Percentiles rank a stretch among this genome's conserved stretches.
phyloP scores from a whole-genome alignment of 2,329 filamentous ascomycete species.

The Aspergillus latus region DNA sequence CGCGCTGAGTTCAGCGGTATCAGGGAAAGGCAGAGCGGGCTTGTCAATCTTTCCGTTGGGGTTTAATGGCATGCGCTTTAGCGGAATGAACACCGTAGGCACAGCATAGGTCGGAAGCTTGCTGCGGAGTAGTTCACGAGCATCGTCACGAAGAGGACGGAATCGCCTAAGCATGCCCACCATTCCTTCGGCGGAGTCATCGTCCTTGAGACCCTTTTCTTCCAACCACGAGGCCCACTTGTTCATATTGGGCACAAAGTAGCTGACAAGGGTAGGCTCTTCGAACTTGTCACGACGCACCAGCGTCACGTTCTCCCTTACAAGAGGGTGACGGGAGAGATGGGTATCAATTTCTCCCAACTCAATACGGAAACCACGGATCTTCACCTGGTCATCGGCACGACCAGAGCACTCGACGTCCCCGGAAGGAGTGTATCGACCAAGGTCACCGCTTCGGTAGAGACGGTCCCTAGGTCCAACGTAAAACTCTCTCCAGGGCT shows the following conservation, averaged over 20 bases:
- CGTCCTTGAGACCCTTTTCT: conserved; percentile 54
- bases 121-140: conserved; percentile 67
- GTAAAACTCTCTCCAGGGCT: conserved; percentile 77
- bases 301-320: conserved; percentile 83
- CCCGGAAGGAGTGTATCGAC: conserved; percentile 68
- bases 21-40: conserved; percentile 76
- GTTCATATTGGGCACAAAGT: conserved; percentile 78
- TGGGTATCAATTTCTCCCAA: conserved; percentile 89
- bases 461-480: conserved; percentile 80
- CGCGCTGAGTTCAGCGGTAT: conserved; percentile 65
- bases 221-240: conserved; percentile 71
- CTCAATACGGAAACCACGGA: conserved; percentile 93
- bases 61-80: conserved; percentile 73
- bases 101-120: conserved; percentile 74
- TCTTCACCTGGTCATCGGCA: conserved; percentile 88
- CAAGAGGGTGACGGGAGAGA: conserved; percentile 69
- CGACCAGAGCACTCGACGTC: conserved; percentile 77
- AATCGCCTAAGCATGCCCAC: conserved; percentile 60
- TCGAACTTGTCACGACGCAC: conserved; percentile 81
- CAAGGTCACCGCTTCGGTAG: conserved; percentile 85
- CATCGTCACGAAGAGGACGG: conserved; percentile 59
- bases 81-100: conserved; percentile 70
- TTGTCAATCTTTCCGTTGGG: conserved; percentile 85
- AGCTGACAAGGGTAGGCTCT: conserved; percentile 83
- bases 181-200: conserved; percentile 51